phyloP scores from a whole-genome alignment of 805 yeast species.

The Candida fluviatilis region DNA sequence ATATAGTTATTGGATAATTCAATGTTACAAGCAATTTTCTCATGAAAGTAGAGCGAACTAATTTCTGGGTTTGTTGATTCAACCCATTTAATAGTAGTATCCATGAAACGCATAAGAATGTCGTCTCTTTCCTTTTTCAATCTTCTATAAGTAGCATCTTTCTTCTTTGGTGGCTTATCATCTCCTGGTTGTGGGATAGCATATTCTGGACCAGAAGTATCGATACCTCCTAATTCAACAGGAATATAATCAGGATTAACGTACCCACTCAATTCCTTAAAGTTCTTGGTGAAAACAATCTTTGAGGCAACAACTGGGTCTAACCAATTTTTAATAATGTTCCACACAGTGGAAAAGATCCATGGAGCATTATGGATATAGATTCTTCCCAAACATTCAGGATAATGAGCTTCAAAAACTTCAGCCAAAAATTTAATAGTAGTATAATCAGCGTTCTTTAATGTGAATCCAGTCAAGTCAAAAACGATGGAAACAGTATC shows the following conservation, averaged over 20 bases:
- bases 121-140: conserved; percentile 51
- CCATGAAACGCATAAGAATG: conserved; percentile 51
- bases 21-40: conserved; percentile 50
- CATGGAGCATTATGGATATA: conserved; percentile 94
- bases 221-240: conserved; percentile 70
- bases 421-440: conserved; percentile 87
- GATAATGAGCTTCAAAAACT: conserved; percentile 94
- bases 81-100: conserved; percentile 75
- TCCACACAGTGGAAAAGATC: conserved; percentile 95
- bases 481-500: conserved; percentile 69
- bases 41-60: conserved; percentile 45
- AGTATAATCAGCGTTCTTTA: conserved; percentile 88
- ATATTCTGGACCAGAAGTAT: conserved; percentile 54
- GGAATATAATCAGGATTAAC: conserved; percentile 63
- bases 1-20: conserved; percentile 61
- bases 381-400: conserved; percentile 83
- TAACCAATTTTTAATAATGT: conserved; percentile 85
- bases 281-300: conserved; percentile 73
- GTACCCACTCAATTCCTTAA: conserved; percentile 61
- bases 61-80: conserved; percentile 52
- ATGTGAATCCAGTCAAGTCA: conserved; percentile 80
- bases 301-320: conserved; percentile 96
- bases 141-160: conserved; percentile 38
- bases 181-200: conserved; percentile 58
- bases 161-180: conserved; percentile 20